Percentiles rank a stretch among this genome's conserved stretches.
phyloP scores from a whole-genome alignment of 176 grass and related monocot genomes.

The Coix lacrymajobi region DNA sequence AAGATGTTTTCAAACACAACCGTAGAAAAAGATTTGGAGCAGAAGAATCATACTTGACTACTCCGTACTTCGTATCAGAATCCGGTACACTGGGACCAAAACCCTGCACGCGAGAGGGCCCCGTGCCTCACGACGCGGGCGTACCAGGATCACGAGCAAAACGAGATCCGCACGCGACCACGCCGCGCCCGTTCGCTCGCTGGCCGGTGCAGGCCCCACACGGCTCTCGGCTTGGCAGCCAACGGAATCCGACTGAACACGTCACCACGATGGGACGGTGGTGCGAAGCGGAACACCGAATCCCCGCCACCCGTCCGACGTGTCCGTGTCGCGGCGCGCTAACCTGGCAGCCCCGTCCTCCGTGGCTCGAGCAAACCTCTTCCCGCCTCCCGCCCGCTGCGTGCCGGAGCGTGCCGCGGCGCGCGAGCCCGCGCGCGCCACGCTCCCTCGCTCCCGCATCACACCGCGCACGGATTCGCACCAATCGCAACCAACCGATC shows the following conservation, averaged over 20 bases:
- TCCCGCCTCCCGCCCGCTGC: constrained; percentile 41
- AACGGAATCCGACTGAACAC: not conserved
- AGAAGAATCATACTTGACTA: not conserved
- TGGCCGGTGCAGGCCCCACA: not conserved
- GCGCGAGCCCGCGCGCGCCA: constrained; percentile 4
- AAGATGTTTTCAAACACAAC: not conserved
- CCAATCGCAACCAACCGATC: rapidly evolving
- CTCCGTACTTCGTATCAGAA: no score
- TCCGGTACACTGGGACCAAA: no score
- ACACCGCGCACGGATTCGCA: not conserved
- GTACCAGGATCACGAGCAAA: constrained; percentile 33
- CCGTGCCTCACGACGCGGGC: constrained; percentile 8
- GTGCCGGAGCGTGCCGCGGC: constrained; percentile 37
- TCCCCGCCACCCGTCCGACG: not conserved
- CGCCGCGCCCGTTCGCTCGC: not conserved
- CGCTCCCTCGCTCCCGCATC: not conserved
- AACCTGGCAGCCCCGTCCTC: constrained; percentile 4
- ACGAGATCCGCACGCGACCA: constrained; percentile 29
- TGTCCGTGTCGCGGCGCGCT: constrained; percentile 7
- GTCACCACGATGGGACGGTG: not conserved
- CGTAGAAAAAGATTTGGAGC: not conserved
- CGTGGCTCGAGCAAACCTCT: constrained; percentile 22
- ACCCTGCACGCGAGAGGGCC: not conserved
- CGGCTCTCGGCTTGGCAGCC: not conserved
- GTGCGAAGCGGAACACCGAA: not conserved